Conservation (phyloP, 2,329 filamentous ascomycete genomes). For the Gyromitra esculenta region DNA sequence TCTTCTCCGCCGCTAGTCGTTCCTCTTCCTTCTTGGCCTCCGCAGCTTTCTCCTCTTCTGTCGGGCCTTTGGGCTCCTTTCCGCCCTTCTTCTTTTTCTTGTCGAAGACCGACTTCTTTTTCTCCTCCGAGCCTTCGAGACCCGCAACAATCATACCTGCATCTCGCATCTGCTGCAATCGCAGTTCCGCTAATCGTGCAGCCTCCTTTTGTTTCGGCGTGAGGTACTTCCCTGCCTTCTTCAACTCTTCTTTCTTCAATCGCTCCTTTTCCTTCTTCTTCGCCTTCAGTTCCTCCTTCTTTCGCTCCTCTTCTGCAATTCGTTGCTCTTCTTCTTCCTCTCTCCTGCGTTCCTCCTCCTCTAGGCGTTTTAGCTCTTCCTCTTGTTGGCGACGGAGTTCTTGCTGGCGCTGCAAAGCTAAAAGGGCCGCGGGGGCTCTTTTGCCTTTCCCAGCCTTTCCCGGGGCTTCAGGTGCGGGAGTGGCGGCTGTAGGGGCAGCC, state of each 20-base stretch:
- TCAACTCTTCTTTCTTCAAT: conserved; percentile 84
- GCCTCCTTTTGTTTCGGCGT: conserved; percentile 87
- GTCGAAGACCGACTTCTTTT: conserved; percentile 81
- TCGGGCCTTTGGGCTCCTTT: conserved; percentile 68
- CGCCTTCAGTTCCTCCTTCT: conserved; percentile 76
- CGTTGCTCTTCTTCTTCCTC: conserved; percentile 73
- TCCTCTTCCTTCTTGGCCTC: conserved; percentile 66
- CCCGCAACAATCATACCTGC: conserved; percentile 78
- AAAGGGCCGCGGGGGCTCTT: conserved; percentile 81
- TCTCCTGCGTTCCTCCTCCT: conserved; percentile 72
- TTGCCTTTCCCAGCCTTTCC: conserved; percentile 78
- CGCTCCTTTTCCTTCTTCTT: conserved; percentile 87
- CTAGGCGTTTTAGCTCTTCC: conserved; percentile 72
- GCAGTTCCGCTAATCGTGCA: conserved; percentile 79
- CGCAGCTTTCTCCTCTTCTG: conserved; percentile 56
- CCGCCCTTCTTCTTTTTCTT: conserved; percentile 71
- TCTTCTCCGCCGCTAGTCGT: conserved; percentile 46
- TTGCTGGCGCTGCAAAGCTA: conserved; percentile 81
- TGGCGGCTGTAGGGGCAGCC: conserved; percentile 59
- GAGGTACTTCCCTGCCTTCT: conserved; percentile 86
- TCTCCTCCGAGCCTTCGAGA: conserved; percentile 65
- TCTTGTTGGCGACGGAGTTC: conserved; percentile 74
- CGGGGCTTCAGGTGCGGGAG: conserved; percentile 58
- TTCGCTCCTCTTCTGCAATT: conserved; percentile 70
- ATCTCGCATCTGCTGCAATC: conserved; percentile 84